Base-by-base conservation (phyloP, 305 asterid genomes). In the Fraxinus albicans region DNA sequence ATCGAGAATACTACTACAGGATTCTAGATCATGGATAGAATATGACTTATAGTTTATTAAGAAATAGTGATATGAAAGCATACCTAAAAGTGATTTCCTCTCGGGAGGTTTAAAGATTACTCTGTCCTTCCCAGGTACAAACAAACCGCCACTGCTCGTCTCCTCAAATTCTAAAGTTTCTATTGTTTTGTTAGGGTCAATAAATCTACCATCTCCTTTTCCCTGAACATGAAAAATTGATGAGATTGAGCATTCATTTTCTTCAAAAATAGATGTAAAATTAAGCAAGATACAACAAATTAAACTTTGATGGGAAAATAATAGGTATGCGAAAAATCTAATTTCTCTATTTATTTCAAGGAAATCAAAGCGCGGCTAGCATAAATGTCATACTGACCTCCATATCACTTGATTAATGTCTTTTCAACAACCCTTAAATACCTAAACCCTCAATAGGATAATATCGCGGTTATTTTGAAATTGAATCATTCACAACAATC, bases 1-100 rank as follows among this genome's bases (percentile, higher is more conserved):
- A 25, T 25, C 27, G 27, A 25, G 27, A 25, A 25, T 25, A 25
- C 27, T 25, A 25, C 27, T 25, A 25, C 27, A 25, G 0, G 27
- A 25, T 25, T 25, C 1, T 25, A 25, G 27, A 25, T 25, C 8
- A 8, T 38, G 17, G 53, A 3, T 3, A 42, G 53, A 42, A 42
- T 42, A 10, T 3, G 53, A 42, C 53, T 3, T 42, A 9, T 1
- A 42, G 3, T 79, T 73, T 67, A 55, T 73, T 25, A 4, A 72
- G 44, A 83, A 6, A 35, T 1, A 29, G 53, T 38, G 7, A 65
- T 6, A 75, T 40, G 42, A 86, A 81, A 50, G n/a, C 87, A 76
- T 90, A 94, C 98, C 99, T 86, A 94, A 79, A 79, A 85, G 84
- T 1, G 98, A 96, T 90, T 92, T 96, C 79, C 90, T 85, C 87